These are phyloP conservation scores for Sporisorium reilianum DNA, from an alignment of 1,284 basidiomycete species.

Conservation along the genomic window DNA sequence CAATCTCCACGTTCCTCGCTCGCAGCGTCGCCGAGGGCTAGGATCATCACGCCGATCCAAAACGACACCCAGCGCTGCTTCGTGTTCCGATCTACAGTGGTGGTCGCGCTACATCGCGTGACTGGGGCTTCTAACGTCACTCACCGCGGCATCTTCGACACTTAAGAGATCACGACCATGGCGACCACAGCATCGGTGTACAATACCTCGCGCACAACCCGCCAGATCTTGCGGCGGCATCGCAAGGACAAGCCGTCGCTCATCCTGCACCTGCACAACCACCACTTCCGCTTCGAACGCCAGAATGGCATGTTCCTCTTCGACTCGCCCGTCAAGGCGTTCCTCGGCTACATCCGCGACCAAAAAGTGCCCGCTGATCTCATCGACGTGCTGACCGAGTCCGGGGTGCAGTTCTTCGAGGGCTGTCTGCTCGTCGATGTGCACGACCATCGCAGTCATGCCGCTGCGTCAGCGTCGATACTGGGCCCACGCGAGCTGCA, in stretches of 20 bases:
- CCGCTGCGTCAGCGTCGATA: constrained; percentile 12
- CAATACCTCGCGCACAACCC: constrained; percentile 64
- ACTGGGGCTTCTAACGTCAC: neutral
- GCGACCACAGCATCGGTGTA: constrained; percentile 66
- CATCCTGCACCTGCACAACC: constrained; percentile 62
- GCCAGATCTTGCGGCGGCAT: constrained; percentile 65
- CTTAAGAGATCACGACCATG: constrained; percentile 33
- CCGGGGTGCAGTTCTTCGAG: constrained; percentile 64
- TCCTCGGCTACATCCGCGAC: constrained; percentile 62
- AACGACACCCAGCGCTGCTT: neutral
- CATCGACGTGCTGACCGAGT: constrained; percentile 61
- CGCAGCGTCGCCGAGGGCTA: neutral
- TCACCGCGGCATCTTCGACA: neutral
- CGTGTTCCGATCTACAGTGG: neutral
- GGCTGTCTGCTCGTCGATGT: constrained; percentile 66
- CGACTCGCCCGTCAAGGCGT: constrained; percentile 63
- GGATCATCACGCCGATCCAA: neutral
- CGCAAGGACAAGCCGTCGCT: constrained; percentile 64
- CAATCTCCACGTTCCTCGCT: too few species aligned
- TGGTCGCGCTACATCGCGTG: too few species aligned
- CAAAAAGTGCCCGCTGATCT: constrained; percentile 63
- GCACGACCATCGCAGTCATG: constrained; percentile 63
- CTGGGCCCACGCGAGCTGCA: constrained; percentile 34
- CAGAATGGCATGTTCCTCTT: constrained; percentile 65
- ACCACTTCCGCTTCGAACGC: constrained; percentile 65